Conservation (phyloP, 1,284 basidiomycete genomes). For the Melampsora larici-populina region DNA sequence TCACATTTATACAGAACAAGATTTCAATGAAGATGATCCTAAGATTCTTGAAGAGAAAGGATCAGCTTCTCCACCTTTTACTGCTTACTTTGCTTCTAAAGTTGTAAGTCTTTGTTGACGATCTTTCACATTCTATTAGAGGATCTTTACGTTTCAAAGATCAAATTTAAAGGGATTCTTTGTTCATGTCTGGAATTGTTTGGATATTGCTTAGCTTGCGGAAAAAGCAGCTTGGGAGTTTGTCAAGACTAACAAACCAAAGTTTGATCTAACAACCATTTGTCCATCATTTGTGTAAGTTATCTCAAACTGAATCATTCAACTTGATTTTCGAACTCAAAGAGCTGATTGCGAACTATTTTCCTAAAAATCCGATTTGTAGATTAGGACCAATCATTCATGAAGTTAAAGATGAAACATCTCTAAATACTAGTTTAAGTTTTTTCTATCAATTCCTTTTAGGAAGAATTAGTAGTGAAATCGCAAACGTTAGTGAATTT, state of each 20-base stretch:
- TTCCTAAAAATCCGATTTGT: not conserved
- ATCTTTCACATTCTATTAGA: not conserved
- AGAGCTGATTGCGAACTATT: too few relatives aligned
- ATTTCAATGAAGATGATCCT: not conserved
- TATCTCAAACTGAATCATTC: not conserved
- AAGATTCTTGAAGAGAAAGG: not conserved
- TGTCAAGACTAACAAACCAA: not conserved
- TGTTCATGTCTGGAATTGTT: not conserved
- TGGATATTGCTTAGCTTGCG: not conserved
- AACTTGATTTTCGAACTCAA: not conserved
- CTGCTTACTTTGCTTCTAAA: not conserved
- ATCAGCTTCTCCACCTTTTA: not conserved
- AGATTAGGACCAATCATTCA: constrained; percentile 1
- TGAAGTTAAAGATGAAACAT: not conserved
- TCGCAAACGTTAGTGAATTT: not conserved
- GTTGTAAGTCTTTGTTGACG: not conserved
- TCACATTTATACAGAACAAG: not conserved
- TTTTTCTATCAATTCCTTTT: not conserved
- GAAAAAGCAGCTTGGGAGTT: constrained; percentile 9
- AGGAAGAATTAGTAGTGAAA: not conserved
- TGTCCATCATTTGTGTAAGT: constrained; percentile 1
- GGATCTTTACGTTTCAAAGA: not conserved
- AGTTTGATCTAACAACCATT: not conserved
- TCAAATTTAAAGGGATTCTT: not conserved
- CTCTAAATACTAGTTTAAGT: not conserved